These are phyloP conservation scores for Scedosporium dehoogii DNA, from an alignment of 2,329 filamentous ascomycete genomes.

Conservation along the genomic window DNA sequence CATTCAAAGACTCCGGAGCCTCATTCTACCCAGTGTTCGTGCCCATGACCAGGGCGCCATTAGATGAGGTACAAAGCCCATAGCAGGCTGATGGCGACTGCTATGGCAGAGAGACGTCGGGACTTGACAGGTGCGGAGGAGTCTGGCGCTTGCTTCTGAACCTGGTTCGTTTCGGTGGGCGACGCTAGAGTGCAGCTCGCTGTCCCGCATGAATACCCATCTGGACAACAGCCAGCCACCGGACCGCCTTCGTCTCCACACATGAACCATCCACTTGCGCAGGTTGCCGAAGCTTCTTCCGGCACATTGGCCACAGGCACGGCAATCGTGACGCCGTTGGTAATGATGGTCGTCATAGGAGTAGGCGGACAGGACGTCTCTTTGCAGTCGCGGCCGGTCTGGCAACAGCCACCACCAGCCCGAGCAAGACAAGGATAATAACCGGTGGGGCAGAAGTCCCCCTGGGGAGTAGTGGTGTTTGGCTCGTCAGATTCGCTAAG, in stretches of 20 bases:
- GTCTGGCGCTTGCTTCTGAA: conserved; percentile 41
- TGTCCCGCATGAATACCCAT: conserved; percentile 62
- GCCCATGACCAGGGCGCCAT: background rate
- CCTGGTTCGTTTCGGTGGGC: conserved; percentile 43
- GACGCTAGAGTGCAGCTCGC: conserved; percentile 56
- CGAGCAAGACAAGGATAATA: conserved; percentile 86
- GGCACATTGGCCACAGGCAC: conserved; percentile 45
- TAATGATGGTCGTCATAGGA: conserved; percentile 52
- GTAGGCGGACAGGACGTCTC: conserved; percentile 65
- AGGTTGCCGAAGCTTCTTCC: conserved; percentile 35
- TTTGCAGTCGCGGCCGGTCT: conserved; percentile 75
- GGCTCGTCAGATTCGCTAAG: conserved; percentile 20
- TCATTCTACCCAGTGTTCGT: background rate
- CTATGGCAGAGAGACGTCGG: background rate
- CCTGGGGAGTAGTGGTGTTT: conserved; percentile 22
- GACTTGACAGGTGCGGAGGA: background rate
- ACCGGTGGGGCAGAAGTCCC: conserved; percentile 61
- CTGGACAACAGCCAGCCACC: conserved; percentile 76
- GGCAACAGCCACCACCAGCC: conserved; percentile 78
- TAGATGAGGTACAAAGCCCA: background rate
- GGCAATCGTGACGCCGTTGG: conserved; percentile 60
- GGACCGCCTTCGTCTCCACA: conserved; percentile 44
- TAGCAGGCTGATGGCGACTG: background rate
- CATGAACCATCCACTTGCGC: conserved; percentile 74
- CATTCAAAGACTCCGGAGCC: too few species aligned